A percentile compares a stretch with the other conserved stretches of the same genome.
Evolutionary conservation across 1,284 basidiomycete genomes (phyloP).

Genomic region (Sanghuangporus weigelae): DNA sequence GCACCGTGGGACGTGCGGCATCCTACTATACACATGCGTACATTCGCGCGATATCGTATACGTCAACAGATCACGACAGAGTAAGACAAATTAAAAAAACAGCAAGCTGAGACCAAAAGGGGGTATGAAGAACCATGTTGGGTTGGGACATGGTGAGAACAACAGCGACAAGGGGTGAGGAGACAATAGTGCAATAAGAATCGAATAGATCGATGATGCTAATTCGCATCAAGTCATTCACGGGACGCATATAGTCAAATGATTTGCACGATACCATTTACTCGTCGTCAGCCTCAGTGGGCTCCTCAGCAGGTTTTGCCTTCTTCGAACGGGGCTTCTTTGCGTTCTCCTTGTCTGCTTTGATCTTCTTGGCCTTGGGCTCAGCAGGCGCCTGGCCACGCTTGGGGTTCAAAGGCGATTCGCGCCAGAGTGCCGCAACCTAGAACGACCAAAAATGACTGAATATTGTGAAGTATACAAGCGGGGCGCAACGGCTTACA

Average conservation of each 20-base stretch:
- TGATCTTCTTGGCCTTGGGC: conserved; percentile 27
- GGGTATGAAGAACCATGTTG: not conserved
- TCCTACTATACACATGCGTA: not conserved
- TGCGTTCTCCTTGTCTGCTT: conserved; percentile 24
- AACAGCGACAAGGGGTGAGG: not conserved
- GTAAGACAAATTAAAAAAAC: not conserved
- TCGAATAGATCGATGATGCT: not conserved
- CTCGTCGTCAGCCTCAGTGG: not conserved
- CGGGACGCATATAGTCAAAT: not conserved
- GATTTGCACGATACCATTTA: not conserved
- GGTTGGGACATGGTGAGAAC: not conserved
- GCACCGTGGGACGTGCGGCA: not conserved
- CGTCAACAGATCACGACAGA: not conserved
- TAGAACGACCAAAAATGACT: conserved; percentile 22
- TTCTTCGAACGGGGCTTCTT: conserved; percentile 23
- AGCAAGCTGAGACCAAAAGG: not conserved
- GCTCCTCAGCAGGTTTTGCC: conserved; percentile 19
- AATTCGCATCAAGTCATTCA: not conserved
- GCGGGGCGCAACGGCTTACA: conserved; percentile 28
- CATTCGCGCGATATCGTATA: not conserved
- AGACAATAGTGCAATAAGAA: not conserved
- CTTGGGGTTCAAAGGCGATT: conserved; percentile 55
- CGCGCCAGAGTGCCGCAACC: conserved; percentile 50
- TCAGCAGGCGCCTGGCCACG: conserved; percentile 42
- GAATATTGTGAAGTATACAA: not conserved